Percentiles rank a stretch among this genome's conserved stretches.
Evolutionary conservation across 495 filamentous ascomycete species (phyloP).

Genomic region (Articulospora tetracladia): DNA sequence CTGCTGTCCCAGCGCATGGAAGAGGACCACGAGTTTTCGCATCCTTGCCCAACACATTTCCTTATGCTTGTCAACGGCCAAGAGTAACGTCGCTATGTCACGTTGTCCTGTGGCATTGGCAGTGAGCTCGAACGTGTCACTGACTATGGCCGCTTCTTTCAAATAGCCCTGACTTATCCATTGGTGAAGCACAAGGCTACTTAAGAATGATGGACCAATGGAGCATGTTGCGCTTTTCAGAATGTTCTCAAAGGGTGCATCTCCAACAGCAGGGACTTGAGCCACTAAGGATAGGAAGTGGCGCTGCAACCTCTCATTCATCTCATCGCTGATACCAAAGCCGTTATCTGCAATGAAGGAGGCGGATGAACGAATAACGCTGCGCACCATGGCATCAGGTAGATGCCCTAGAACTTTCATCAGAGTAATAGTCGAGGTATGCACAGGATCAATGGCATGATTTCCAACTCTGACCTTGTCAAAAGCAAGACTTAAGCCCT

Average conservation of each 20-base stretch:
- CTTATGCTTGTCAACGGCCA: conserved; percentile 22
- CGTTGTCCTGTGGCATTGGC: background rate
- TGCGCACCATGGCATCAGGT: background rate
- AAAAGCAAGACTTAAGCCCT: too few species aligned
- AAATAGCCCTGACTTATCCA: conserved; percentile 17
- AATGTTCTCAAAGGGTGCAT: background rate
- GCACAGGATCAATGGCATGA: background rate
- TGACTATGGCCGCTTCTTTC: background rate
- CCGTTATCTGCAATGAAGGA: background rate
- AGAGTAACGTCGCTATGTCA: conserved; percentile 25
- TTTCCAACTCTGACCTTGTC: background rate
- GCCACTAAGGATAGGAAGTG: conserved; percentile 9
- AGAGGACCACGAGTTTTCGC: background rate
- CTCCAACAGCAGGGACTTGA: background rate
- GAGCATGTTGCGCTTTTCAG: background rate
- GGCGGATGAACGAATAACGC: background rate
- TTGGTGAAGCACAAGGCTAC: conserved; percentile 9
- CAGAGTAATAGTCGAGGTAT: background rate
- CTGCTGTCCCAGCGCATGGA: conserved; percentile 9
- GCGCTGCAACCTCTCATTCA: background rate
- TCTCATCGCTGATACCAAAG: background rate
- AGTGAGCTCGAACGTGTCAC: conserved; percentile 3
- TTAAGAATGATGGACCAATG: background rate
- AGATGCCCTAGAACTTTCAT: background rate
- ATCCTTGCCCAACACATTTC: conserved; percentile 1